These are phyloP conservation scores for Fusarium sarcochroum DNA, from an alignment of 2,329 filamentous ascomycete species.

Conservation along the genomic window DNA sequence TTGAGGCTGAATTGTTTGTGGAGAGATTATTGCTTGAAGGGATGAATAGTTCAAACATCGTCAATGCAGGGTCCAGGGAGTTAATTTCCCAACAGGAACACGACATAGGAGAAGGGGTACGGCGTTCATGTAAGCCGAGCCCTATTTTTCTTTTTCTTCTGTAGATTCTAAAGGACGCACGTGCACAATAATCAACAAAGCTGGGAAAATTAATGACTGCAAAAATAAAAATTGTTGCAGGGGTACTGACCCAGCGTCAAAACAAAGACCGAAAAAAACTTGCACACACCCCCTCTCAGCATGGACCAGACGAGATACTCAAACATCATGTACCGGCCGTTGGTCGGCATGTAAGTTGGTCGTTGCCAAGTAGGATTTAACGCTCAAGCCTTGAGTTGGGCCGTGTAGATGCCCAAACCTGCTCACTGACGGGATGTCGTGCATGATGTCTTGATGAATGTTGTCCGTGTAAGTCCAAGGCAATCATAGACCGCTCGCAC, in stretches of 20 bases:
- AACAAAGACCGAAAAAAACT: slow-evolving; percentile 19
- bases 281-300: slow-evolving; percentile 25
- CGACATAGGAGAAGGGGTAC: slow-evolving; percentile 45
- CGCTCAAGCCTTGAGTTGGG: slow-evolving; percentile 44
- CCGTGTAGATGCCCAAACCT: slow-evolving; percentile 43
- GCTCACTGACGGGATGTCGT: slow-evolving; percentile 46
- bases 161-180: slow-evolving; percentile 30
- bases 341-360: slow-evolving; percentile 34
- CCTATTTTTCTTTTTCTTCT: slow-evolving; percentile 7
- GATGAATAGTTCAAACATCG: slow-evolving; percentile 33
- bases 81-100: slow-evolving; percentile 51
- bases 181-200: slow-evolving; percentile 27
- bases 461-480: slow-evolving; percentile 20
- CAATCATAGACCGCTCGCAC: slow-evolving; percentile 16
- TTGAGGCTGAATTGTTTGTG: slow-evolving; percentile 40
- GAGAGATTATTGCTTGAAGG: slow-evolving; percentile 31
- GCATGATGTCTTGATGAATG: slow-evolving; percentile 36
- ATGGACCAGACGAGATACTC: slow-evolving; percentile 26
- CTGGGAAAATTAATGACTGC: slow-evolving; percentile 10
- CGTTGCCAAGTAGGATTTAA: slow-evolving; percentile 22
- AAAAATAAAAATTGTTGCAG: slow-evolving; percentile 31
- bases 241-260: slow-evolving; percentile 8
- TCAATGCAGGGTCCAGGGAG: slow-evolving; percentile 43
- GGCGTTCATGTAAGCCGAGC: slow-evolving; percentile 18
- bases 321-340: slow-evolving; percentile 32